Evolutionary conservation across 306 rosid genomes (phyloP).

Genomic region (Abrus precatorius): DNA sequence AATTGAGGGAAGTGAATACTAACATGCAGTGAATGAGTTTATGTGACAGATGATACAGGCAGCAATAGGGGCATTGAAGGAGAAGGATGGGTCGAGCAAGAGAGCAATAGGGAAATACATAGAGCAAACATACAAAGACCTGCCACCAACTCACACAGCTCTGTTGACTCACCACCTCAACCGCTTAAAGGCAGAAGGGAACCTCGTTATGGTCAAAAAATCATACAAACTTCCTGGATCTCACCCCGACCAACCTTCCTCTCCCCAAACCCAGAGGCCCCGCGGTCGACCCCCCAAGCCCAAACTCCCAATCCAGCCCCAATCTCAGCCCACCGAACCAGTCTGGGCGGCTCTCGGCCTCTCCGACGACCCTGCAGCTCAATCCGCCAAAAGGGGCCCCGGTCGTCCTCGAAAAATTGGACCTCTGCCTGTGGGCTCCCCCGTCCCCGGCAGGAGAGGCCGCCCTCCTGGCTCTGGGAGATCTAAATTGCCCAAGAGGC

Average conservation of each 20-base stretch:
- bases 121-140: conserved; percentile 56
- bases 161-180: conserved; percentile 68
- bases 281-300: conserved; percentile 72
- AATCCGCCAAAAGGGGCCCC: conserved; percentile 35
- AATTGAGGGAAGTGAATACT: too few relatives aligned
- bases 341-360: conserved; percentile 57
- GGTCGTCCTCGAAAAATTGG: conserved; percentile 59
- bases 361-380: conserved; percentile 40
- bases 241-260: background rate
- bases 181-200: conserved; percentile 58
- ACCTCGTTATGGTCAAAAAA: conserved; percentile 67
- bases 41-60: conserved; percentile 67
- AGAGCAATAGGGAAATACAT: conserved; percentile 75
- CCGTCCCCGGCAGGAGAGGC: conserved; percentile 48
- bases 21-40: too few relatives aligned
- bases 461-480: conserved; percentile 61
- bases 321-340: conserved; percentile 18
- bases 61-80: conserved; percentile 69
- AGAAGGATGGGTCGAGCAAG: conserved; percentile 78
- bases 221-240: conserved; percentile 64
- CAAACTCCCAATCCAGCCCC: conserved; percentile 20
- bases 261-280: conserved; percentile 9
- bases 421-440: background rate
- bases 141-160: conserved; percentile 59
- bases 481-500: conserved; percentile 57